Base-by-base conservation (phyloP, 805 yeast species). In the Saccharomycopsis schoenii region DNA sequence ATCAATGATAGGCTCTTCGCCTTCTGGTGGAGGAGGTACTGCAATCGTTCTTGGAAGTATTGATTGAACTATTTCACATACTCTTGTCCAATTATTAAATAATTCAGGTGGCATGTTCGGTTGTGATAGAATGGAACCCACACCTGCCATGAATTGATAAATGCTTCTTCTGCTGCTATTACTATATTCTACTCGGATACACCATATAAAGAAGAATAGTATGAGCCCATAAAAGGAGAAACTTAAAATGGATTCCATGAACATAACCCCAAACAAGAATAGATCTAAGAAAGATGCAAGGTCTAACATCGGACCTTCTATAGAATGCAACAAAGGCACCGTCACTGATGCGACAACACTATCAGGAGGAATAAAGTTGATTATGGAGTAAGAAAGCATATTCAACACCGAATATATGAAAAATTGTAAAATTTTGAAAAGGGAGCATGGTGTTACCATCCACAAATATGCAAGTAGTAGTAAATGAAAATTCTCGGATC, bases 221-320 rank as follows among this genome's bases (percentile, higher is more conserved):
- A 62, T 57, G 12, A 55, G 50, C 4, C 60, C 65, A 36, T 58
- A 62, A 34, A 62, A 62, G 10, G 64, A 61, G 21, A 63, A 60
- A 11, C 36, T 11, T 14, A 63, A 56, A 17, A 40, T 25, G 12
- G 58, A 51, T 42, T 63, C 62, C 24, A 63, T 52, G 51, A 63
- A 62, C 21, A 62, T 58, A 2, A 62, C 47, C 21, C 62, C 64
- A 40, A 64, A 63, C 19, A 64, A 42, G n/a, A 64, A n/a, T 10
- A 62, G 34, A 47, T 70, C 72, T 41, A 83, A 80, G 64, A 80
- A 81, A 65, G 88, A 88, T 29, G 94, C 96, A 15, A 96, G 96
- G 34, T 80, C 81, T 69, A 80, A 81, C 61, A 75, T 81, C 67
- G 87, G 85, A 64, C 84, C 96, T 3, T 85, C 83, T 71, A 88